Evolutionary conservation across 345 rosid species (phyloP), one percentile per base, ranked within the genome.

Genomic region (Dimocarpus longan): DNA sequence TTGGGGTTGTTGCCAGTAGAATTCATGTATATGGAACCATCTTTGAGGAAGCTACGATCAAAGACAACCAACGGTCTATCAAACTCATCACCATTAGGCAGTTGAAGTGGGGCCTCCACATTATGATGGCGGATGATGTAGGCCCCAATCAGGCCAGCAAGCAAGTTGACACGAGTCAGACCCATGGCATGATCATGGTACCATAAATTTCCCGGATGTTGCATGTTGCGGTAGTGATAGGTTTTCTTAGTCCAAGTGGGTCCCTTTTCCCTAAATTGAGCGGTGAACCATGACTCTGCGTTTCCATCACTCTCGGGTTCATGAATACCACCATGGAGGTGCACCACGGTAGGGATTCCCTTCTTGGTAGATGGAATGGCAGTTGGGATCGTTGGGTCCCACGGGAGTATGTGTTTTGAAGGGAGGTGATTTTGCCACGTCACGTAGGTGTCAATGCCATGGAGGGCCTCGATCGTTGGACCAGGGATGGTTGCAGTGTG

Each of bases 101-200:
- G 85, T 16, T 87, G 52, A 7, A 96, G 92, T 1, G 90, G 90
- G 13, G 39, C 56, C 79, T 96, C 99, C 7, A 90, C 78, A 0
- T 78, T 74, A 19, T 83, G 88, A 5, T 94, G 86, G 1, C 95
- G 97, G 32, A 93, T 80, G 68, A 90, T 81, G 68, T 96, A 96
- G 52, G 97, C 87, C 8, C 99, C 99, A 54, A 90, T 5, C 83
- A 96, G 76, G 56, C 99, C 99, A 2, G 99, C 98, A 22, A 96
- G 69, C 1, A 93, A 79, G 89, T 93, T 95, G 84, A 93, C 92
- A 71, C 99, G 74, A 8, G 99, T 95, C 91, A 93, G 84, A 12
- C 99, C 99, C 76, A 88, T 82, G 32, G 99, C 94, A 59, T 95
- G 99, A 77, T 95, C 99, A 71, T 95, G 99, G 79, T 95, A 95